Conservation (phyloP, 352 stramenopile genomes). For the Globisporangium cylindrosporum region DNA sequence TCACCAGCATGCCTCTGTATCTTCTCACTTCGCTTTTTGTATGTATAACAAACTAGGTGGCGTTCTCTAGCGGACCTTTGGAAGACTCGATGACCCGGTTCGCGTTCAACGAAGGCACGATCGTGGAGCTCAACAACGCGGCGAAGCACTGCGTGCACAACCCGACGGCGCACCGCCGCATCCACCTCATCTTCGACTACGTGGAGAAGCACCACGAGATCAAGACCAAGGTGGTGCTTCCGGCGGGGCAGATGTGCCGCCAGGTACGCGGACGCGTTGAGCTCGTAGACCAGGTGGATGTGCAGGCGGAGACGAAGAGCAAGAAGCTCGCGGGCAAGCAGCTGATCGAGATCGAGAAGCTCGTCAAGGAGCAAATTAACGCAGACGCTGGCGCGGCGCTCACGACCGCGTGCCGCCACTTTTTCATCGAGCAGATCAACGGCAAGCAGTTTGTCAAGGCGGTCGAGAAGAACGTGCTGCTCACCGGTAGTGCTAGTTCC, state of each 20-base stretch:
- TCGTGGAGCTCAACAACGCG: conserved; percentile 98
- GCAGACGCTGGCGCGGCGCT: conserved; percentile 21
- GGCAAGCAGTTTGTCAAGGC: conserved; percentile 36
- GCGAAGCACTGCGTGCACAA: conserved; percentile 94
- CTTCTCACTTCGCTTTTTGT: neutral
- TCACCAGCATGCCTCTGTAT: neutral
- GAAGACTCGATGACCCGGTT: conserved; percentile 54
- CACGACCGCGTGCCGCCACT: conserved; percentile 41
- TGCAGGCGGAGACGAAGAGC: conserved; percentile 19
- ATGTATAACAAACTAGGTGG: conserved; percentile 21
- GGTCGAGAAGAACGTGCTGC: conserved; percentile 16
- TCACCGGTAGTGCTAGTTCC: neutral
- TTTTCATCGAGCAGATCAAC: conserved; percentile 61
- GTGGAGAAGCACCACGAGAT: conserved; percentile 55
- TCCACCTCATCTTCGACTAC: conserved; percentile 98
- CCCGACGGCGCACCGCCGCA: conserved; percentile 66
- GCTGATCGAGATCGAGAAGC: conserved; percentile 27
- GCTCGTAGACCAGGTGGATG: conserved; percentile 30
- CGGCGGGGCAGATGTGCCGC: conserved; percentile 39
- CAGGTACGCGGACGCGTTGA: conserved; percentile 57
- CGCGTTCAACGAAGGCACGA: conserved; percentile 87
- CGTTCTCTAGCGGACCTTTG: conserved; percentile 65
- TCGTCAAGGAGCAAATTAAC: conserved; percentile 21
- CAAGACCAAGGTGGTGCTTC: conserved; percentile 25
- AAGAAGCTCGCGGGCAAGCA: conserved; percentile 27